A percentile compares a stretch with the other conserved stretches of the same genome.
Conservation (phyloP, 2,329 filamentous ascomycete species). For the Celoporthe dispersa region DNA sequence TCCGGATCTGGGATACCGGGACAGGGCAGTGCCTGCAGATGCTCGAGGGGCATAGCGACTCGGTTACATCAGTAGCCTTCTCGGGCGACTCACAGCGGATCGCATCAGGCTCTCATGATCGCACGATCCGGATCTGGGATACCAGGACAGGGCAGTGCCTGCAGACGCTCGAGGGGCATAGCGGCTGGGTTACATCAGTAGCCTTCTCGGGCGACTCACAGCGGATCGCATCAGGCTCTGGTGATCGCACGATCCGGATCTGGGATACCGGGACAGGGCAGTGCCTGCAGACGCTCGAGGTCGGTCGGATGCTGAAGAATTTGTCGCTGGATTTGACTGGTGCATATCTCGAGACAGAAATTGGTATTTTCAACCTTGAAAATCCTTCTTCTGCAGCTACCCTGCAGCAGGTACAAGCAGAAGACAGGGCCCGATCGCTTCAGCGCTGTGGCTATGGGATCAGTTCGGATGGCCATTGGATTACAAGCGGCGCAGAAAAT, state of each 20-base stretch:
- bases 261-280: slow-evolving; percentile 17
- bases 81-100: too few species aligned
- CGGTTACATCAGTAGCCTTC: too few species aligned
- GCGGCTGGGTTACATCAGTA: neutral
- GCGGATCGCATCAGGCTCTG: slow-evolving; percentile 3
- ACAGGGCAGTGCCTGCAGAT: too few species aligned
- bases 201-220: slow-evolving; percentile 17
- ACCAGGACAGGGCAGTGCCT: slow-evolving; percentile 9
- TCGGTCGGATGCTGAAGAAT: too few species aligned
- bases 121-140: neutral
- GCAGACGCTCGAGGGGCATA: too few species aligned
- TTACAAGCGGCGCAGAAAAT: slow-evolving; percentile 1
- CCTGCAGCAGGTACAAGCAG: neutral
- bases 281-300: slow-evolving; percentile 6
- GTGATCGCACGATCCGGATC: neutral
- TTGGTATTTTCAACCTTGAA: slow-evolving; percentile 11
- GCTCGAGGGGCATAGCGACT: too few species aligned
- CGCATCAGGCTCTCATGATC: too few species aligned
- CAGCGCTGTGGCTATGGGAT: slow-evolving; percentile 1
- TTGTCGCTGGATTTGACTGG: neutral
- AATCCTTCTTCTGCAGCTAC: neutral
- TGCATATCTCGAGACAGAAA: neutral
- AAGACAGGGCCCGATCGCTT: neutral
- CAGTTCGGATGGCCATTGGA: neutral
- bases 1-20: too few species aligned